Base-by-base conservation (phyloP, 495 filamentous ascomycete genomes). In the Penicillium salamii region DNA sequence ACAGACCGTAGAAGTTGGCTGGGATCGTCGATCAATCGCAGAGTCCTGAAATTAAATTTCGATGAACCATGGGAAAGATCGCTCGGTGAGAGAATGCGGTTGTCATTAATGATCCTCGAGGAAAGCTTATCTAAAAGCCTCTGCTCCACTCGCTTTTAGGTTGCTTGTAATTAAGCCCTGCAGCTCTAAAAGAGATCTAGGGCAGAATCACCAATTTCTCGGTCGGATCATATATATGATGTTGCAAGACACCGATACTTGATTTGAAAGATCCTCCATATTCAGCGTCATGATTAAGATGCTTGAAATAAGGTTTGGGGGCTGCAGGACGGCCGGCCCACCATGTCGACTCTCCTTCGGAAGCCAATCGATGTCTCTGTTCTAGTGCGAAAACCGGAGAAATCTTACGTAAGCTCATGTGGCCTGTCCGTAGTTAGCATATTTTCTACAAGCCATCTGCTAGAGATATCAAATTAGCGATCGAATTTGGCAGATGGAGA, bases 111-210 rank as follows among this genome's bases (percentile, higher is more conserved):
- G 12, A 42, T 42, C 23, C n/a, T n/a, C n/a, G n/a, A n/a, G n/a
- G 24, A 42, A 42, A 42, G 39, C 39, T 41, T 42, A 42, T 42
- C 24, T 29, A 42, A 5, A 42, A n/a, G n/a, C n/a, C n/a, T n/a
- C n/a, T n/a, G n/a, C n/a, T n/a, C n/a, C n/a, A n/a, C n/a, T n/a
- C n/a, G n/a, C n/a, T 41, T 8, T 26, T 42, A 2, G 21, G 7
- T 42, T 42, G 0, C 24, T 20, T 38, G 21, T 26, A 9, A 13
- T 11, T 29, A n/a, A 42, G 24, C 18, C 23, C 14, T n/a, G 29
- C 9, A 29, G n/a, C 12, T 42, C 8, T 9, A 23, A 29, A 5
- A 13, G 37, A 40, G 24, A 40, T 24, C 14, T 19, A 8, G 8
- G 37, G 20, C 24, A 40, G 19, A 24, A 7, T 40, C 37, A 24